Base-by-base conservation (phyloP, 345 rosid genomes). In the Zanthoxylum bungeanum region DNA sequence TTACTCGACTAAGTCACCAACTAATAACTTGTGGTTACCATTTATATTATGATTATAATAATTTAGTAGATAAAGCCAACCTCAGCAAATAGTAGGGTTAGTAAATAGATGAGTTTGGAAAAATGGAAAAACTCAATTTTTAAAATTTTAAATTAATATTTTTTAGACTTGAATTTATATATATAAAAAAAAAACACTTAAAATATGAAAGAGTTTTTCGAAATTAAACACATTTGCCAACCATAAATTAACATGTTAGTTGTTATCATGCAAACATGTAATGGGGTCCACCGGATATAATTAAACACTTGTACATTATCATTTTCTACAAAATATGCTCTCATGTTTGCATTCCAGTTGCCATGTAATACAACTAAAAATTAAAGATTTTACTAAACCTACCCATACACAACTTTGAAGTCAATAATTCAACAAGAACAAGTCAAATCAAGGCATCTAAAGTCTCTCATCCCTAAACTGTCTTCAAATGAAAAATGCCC, bases 391-490 rank as follows among this genome's bases (percentile, higher is more conserved):
- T 8, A n/a, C n/a, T n/a, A n/a, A n/a, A n/a, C n/a, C n/a, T n/a
- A n/a, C n/a, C n/a, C n/a, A n/a, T n/a, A 39, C 14, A 3, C 7
- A 4, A 14, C 7, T 34, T 21, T 14, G 28, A 14, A 36, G 34
- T 36, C 47, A 0, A 37, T 53, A 0, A 37, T 53, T 68, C 49
- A 52, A 68, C 60, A 53, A 52, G 61, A 52, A 22, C 37, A 24
- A 57, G 73, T 69, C 73, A 69, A 42, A 52, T 68, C 72, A 24
- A 51, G 33, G n/a, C 21, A 5, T 51, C 30, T 22, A 16, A 1
- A 31, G 42, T 11, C 66, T n/a, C 31, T 5, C n/a, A 8, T 44
- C 24, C 4, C 49, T 44, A 17, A 14, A 44, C 49, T 14, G n/a
- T n/a, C n/a, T n/a, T n/a, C n/a, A n/a, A n/a, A n/a, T n/a, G n/a